phyloP scores from a whole-genome alignment of 306 rosid genomes.

The Herpetospermum pedunculosum region DNA sequence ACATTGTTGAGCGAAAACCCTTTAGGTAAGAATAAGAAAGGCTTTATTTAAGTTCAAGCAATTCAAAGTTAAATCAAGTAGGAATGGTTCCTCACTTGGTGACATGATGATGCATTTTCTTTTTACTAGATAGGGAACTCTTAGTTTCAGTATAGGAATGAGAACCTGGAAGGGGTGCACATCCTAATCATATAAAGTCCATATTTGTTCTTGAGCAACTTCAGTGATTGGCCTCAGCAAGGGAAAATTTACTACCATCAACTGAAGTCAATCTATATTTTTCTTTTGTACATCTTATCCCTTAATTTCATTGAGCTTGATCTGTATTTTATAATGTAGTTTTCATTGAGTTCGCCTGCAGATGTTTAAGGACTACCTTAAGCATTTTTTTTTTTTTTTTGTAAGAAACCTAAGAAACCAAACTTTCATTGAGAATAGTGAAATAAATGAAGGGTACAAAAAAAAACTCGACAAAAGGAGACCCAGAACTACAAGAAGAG shows the following conservation, averaged over 20 bases:
- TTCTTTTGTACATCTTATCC: not conserved
- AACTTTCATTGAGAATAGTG: too few relatives aligned
- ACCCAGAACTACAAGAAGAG: too few relatives aligned
- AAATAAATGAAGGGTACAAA: too few relatives aligned
- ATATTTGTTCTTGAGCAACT: not conserved
- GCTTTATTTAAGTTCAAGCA: conserved; percentile 2
- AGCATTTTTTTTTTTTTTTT: too few relatives aligned
- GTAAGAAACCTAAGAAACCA: too few relatives aligned
- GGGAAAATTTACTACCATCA: not conserved
- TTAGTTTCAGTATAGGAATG: not conserved
- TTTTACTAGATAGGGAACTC: not conserved
- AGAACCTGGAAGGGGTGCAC: not conserved
- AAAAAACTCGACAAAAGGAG: too few relatives aligned
- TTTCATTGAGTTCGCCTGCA: not conserved
- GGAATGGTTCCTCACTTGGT: not conserved
- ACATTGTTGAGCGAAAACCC: conserved; percentile 88
- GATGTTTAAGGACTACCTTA: not conserved
- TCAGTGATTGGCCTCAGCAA: not conserved
- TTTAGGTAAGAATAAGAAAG: conserved; percentile 54
- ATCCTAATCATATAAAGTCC: not conserved
- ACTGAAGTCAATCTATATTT: not conserved
- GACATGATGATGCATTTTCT: not conserved
- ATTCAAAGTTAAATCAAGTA: not conserved
- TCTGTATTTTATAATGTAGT: not conserved
- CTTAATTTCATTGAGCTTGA: not conserved